Evolutionary conservation across 495 filamentous ascomycete genomes (phyloP).

Genomic region (Thermothielavioides terrestris): DNA sequence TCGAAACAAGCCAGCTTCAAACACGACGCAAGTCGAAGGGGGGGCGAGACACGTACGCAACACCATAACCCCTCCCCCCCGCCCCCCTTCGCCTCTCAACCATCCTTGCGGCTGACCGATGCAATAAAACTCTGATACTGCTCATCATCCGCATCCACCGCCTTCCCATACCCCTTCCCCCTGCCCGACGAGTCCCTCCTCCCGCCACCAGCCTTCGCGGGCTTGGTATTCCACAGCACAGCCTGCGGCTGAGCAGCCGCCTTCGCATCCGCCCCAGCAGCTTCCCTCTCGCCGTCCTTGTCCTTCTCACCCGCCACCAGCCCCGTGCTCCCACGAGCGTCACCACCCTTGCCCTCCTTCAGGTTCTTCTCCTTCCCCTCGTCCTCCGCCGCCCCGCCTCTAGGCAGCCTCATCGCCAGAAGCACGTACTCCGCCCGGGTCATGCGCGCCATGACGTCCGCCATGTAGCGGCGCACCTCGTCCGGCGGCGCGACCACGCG

Average conservation of each 20-base stretch:
- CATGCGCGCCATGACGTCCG: constrained; percentile 68
- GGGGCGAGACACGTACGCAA: too few relatives aligned
- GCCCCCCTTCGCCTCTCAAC: not conserved
- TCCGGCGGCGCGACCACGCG: constrained; percentile 70
- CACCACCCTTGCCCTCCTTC: constrained; percentile 20
- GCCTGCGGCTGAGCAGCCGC: constrained; percentile 12
- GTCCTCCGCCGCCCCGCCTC: constrained; percentile 28
- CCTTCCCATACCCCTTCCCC: constrained; percentile 23
- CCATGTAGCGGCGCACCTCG: constrained; percentile 75
- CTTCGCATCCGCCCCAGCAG: not conserved
- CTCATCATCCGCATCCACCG: constrained; percentile 38
- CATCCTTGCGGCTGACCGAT: constrained; percentile 27
- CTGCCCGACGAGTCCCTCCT: constrained; percentile 21
- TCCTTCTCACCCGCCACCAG: not conserved
- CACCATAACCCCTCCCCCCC: not conserved
- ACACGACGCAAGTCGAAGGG: not conserved
- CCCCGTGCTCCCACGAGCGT: too few relatives aligned
- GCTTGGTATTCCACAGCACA: constrained; percentile 34
- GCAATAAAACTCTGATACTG: constrained; percentile 42
- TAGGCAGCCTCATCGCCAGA: constrained; percentile 56
- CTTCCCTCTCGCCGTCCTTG: constrained; percentile 2
- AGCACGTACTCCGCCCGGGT: constrained; percentile 62
- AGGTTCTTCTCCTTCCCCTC: constrained; percentile 1
- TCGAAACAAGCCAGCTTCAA: not conserved
- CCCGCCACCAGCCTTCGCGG: constrained; percentile 20